A percentile compares a stretch with the other conserved stretches of the same genome.
These are phyloP conservation scores for Huntiella savannae DNA, from an alignment of 2,329 filamentous ascomycete species.

Conservation along the genomic window DNA sequence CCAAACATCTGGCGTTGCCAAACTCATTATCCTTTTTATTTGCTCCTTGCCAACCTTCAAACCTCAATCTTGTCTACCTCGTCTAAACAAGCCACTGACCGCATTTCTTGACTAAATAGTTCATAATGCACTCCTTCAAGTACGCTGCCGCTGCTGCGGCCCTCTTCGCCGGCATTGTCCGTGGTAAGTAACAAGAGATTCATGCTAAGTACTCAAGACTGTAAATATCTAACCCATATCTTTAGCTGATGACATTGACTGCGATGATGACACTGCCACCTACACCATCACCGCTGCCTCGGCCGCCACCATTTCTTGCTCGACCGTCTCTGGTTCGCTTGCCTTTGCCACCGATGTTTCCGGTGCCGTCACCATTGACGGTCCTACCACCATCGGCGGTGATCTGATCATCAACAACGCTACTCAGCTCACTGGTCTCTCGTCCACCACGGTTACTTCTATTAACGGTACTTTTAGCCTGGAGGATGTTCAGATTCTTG, in stretches of 20 bases:
- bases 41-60: no score
- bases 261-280: conserved; percentile 19
- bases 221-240: neutral
- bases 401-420: conserved; percentile 41
- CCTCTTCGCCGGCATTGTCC: conserved; percentile 21
- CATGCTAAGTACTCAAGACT: neutral
- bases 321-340: conserved; percentile 39
- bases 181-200: conserved; percentile 20
- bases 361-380: conserved; percentile 41
- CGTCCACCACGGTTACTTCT: conserved; percentile 37
- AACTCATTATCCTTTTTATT: no score
- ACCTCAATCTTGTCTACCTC: no score
- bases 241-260: conserved; percentile 11
- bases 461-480: conserved; percentile 57
- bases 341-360: conserved; percentile 23
- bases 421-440: conserved; percentile 38
- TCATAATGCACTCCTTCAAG: conserved; percentile 29
- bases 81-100: neutral
- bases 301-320: conserved; percentile 44
- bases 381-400: conserved; percentile 36
- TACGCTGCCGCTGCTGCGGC: conserved; percentile 27
- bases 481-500: conserved; percentile 47
- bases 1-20: no score
- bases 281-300: conserved; percentile 41
- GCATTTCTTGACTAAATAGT: neutral